Evolutionary conservation across 805 yeast genomes (phyloP).

Genomic region (Blastobotrys chiropterorum): DNA sequence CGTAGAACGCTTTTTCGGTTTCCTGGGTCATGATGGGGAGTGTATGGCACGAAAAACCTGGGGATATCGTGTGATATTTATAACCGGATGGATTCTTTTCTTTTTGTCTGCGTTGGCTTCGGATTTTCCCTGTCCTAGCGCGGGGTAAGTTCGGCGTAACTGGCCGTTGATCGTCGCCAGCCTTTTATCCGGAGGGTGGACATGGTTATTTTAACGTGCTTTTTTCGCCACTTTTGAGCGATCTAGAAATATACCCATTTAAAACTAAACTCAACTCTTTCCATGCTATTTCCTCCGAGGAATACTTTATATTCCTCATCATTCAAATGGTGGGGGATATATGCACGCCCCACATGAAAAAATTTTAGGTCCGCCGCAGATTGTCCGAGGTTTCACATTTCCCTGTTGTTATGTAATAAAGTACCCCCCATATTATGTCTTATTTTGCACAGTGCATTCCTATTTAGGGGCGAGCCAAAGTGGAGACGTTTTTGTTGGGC

Average conservation of each 20-base stretch:
- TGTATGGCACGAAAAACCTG: not conserved
- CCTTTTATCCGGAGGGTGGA: too few species aligned
- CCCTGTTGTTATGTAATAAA: too few species aligned
- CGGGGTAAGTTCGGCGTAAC: not conserved
- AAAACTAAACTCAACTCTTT: too few species aligned
- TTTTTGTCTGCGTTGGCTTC: not conserved
- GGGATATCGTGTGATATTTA: not conserved
- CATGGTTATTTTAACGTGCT: too few species aligned
- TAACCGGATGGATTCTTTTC: not conserved
- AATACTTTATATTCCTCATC: not conserved
- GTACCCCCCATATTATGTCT: too few species aligned
- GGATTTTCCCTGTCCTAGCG: not conserved
- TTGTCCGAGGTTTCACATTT: not conserved
- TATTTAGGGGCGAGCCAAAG: too few species aligned
- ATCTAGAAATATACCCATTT: too few species aligned
- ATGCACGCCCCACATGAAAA: not conserved
- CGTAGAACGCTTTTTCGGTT: not conserved
- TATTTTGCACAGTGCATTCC: too few species aligned
- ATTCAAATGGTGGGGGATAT: not conserved
- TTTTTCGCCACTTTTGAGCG: too few species aligned
- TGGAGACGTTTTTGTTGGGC: too few species aligned
- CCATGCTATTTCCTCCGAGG: too few species aligned
- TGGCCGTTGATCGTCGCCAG: not conserved
- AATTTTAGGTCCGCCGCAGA: not conserved
- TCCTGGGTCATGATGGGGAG: not conserved